These are phyloP conservation scores for Salix arbutifolia DNA, from an alignment of 345 rosid species.

Conservation along the genomic window DNA sequence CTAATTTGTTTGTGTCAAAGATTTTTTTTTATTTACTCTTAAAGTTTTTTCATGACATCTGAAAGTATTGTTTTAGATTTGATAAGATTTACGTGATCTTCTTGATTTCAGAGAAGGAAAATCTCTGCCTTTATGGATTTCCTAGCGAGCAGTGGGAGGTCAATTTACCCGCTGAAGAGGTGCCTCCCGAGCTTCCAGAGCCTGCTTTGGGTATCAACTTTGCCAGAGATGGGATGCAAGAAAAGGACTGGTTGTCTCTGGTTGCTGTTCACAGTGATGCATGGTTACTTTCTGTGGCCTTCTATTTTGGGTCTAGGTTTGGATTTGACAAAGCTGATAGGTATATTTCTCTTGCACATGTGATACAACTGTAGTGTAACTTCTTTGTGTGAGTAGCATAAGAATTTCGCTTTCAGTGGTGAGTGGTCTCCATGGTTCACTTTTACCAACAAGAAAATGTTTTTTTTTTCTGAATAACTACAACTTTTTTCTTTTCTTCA, in stretches of 20 bases:
- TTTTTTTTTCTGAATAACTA: no score
- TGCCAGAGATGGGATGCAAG: slow-evolving; percentile 28
- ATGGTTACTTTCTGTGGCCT: slow-evolving; percentile 24
- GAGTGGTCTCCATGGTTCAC: neutral
- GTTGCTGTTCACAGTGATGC: slow-evolving; percentile 27
- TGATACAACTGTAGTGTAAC: neutral
- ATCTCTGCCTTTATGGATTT: slow-evolving; percentile 26
- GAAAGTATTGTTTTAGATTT: neutral
- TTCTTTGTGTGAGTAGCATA: neutral
- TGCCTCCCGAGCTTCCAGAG: slow-evolving; percentile 29
- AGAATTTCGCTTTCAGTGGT: neutral
- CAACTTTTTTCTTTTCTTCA: neutral
- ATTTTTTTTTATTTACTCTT: neutral
- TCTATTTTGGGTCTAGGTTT: slow-evolving; percentile 26
- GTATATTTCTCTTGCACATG: neutral
- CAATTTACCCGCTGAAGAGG: slow-evolving; percentile 28
- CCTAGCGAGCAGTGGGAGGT: slow-evolving; percentile 30
- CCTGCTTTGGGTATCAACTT: slow-evolving; percentile 28
- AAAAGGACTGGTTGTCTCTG: slow-evolving; percentile 25
- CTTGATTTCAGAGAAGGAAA: slow-evolving; percentile 20
- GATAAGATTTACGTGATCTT: neutral
- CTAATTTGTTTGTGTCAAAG: neutral
- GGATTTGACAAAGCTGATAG: slow-evolving; percentile 27
- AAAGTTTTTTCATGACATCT: neutral
- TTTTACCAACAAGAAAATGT: neutral